Evolutionary conservation across 108 stramenopile species (phyloP).

Genomic region (Fistulifera pelliculosa): DNA sequence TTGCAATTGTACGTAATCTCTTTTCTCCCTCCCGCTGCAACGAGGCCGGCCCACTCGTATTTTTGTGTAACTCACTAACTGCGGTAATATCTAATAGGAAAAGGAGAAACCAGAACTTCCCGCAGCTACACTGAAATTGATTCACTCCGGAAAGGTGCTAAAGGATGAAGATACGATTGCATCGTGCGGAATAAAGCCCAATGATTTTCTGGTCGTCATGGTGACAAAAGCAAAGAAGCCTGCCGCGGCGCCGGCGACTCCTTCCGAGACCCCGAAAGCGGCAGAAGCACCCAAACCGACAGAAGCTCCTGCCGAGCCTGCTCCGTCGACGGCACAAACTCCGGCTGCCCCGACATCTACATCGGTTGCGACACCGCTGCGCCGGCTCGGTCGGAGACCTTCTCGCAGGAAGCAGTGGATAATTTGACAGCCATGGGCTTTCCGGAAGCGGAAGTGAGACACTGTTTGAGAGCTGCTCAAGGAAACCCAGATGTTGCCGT

Average conservation of each 20-base stretch:
- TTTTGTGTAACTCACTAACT: neutral
- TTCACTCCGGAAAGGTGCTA: conserved; percentile 94
- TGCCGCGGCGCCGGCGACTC: conserved; percentile 47
- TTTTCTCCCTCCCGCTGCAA: too few species aligned
- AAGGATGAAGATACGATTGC: conserved; percentile 84
- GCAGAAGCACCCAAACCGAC: conserved; percentile 27
- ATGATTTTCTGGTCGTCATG: conserved; percentile 96
- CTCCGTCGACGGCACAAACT: conserved; percentile 28
- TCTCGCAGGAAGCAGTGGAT: conserved; percentile 54
- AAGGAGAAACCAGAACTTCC: conserved; percentile 56
- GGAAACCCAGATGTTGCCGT: conserved; percentile 94
- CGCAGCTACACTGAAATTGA: conserved; percentile 82
- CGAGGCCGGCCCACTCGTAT: neutral
- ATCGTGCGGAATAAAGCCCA: conserved; percentile 71
- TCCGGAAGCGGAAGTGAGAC: conserved; percentile 70
- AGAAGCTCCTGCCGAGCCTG: conserved; percentile 15
- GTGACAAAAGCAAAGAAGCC: conserved; percentile 86
- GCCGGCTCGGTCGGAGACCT: conserved; percentile 21
- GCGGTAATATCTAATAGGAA: conserved; percentile 33
- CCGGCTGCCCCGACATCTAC: conserved; percentile 32
- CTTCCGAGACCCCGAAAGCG: conserved; percentile 30
- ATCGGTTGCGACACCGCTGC: conserved; percentile 15
- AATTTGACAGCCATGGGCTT: conserved; percentile 83
- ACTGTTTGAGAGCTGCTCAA: conserved; percentile 88
- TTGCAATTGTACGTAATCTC: conserved; percentile 54